Evolutionary conservation across 2,329 filamentous ascomycete genomes (phyloP), one percentile per base, ranked within the genome.

Genomic region (Scytalidium lignicola): DNA sequence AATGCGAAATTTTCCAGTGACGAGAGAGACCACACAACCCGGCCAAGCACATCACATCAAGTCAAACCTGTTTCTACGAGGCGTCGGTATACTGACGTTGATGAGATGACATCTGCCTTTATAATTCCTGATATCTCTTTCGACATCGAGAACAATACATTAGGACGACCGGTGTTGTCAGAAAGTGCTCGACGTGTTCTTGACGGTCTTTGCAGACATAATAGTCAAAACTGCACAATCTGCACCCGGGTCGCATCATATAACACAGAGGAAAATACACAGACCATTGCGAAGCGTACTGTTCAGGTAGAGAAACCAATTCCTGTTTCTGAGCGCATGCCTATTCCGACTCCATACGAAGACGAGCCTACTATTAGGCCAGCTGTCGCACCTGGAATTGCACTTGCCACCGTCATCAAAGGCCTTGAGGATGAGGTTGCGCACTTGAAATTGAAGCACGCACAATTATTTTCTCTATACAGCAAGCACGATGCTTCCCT

Each of bases 351-450:
- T 2, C 53, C 53, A 22, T 57, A 57, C 28, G 77, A 82, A 12
- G 76, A 79, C 39, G 74, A 80, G 44, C 68, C 70, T 2, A 85
- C 80, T 1, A 72, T 85, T 59, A 83, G 86, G 4, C 83, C 85
- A 18, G 52, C 58, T 15, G 49, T 55, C 9, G 46, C 52, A n/a
- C 58, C 58, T n/a, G 55, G 55, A 13, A 41, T 55, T 12, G 59
- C 65, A 75, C 79, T 96, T 20, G 86, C 87, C 7, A 80, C 84
- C n/a, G 87, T 95, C 19, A 84, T 95, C 65, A 93, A 95, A 68
- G 79, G 83, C 7, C 72, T 95, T 3, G 76, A 88, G 57, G 89
- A 95, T 63, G 90, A 96, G 65, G 78, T 91, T 41, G 76, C 78
- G 12, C 88, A 95, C 63, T 70, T 95, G 47, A 86, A 88, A 66